Evolutionary conservation across 441 rosid genomes (phyloP).

Genomic region (Gossypium armourianum): DNA sequence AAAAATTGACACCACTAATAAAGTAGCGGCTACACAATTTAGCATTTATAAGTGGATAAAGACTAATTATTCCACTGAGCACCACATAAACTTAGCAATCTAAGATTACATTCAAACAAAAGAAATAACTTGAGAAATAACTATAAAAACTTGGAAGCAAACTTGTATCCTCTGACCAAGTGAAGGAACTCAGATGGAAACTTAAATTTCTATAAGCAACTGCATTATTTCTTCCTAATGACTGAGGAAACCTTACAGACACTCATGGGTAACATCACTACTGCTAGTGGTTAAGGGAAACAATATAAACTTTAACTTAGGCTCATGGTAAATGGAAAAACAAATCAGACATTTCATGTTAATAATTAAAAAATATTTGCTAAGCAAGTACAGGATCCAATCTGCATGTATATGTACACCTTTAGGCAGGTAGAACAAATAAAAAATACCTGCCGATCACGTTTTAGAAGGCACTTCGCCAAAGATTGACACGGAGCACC

Average conservation of each 20-base stretch:
- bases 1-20: neutral
- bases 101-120: neutral
- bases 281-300: neutral
- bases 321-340: neutral
- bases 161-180: neutral
- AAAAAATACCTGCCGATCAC: conserved; percentile 69
- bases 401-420: neutral
- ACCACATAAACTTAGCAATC: neutral
- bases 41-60: neutral
- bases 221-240: neutral
- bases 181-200: neutral
- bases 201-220: neutral
- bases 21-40: neutral
- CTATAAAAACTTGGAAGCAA: neutral
- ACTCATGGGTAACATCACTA: neutral
- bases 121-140: neutral
- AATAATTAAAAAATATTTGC: neutral
- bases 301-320: neutral
- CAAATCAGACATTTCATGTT: neutral
- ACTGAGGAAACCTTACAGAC: neutral
- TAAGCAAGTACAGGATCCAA: conserved; percentile 8
- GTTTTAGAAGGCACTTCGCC: conserved; percentile 79
- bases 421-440: conserved; percentile 6
- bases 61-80: neutral
- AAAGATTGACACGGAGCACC: conserved; percentile 65